A percentile compares a stretch with the other conserved stretches of the same genome.
Evolutionary conservation across 257 asterid species (phyloP).

Genomic region (Fraxinus cuspidata): DNA sequence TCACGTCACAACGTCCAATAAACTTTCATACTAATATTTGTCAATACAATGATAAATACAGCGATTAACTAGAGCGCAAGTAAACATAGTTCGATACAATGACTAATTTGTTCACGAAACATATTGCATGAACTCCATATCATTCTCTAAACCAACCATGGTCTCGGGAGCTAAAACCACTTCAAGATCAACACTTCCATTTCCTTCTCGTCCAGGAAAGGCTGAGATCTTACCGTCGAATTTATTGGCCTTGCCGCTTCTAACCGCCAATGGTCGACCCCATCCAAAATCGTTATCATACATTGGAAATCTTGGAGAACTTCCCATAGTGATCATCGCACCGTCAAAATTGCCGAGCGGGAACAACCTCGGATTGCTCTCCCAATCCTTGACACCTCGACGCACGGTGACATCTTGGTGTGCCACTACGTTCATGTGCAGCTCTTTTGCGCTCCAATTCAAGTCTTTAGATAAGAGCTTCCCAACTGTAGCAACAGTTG

Average conservation of each 20-base stretch:
- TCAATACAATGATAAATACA: neutral
- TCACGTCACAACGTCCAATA: neutral
- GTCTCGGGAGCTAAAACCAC: slow-evolving; percentile 85
- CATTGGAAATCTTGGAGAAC: slow-evolving; percentile 98
- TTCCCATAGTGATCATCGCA: slow-evolving; percentile 96
- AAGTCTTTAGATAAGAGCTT: slow-evolving; percentile 61
- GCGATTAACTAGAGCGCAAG: neutral
- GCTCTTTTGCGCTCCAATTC: slow-evolving; percentile 63
- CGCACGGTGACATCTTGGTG: slow-evolving; percentile 71
- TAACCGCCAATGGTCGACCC: slow-evolving; percentile 82
- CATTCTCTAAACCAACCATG: slow-evolving; percentile 66
- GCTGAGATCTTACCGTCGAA: slow-evolving; percentile 98
- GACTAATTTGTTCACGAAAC: slow-evolving; percentile 39
- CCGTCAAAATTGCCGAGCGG: slow-evolving; percentile 95
- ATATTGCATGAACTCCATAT: slow-evolving; percentile 76
- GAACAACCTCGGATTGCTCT: slow-evolving; percentile 72
- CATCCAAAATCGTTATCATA: slow-evolving; percentile 94
- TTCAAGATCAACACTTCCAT: slow-evolving; percentile 89
- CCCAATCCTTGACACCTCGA: slow-evolving; percentile 79
- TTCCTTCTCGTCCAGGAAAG: slow-evolving; percentile 78
- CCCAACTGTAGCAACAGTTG: slow-evolving; percentile 52
- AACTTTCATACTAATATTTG: neutral
- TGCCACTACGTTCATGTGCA: slow-evolving; percentile 73
- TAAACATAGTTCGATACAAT: neutral
- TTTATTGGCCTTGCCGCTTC: slow-evolving; percentile 90